phyloP scores from a whole-genome alignment of 176 grass and related monocot genomes.

The Olyra latifolia region DNA sequence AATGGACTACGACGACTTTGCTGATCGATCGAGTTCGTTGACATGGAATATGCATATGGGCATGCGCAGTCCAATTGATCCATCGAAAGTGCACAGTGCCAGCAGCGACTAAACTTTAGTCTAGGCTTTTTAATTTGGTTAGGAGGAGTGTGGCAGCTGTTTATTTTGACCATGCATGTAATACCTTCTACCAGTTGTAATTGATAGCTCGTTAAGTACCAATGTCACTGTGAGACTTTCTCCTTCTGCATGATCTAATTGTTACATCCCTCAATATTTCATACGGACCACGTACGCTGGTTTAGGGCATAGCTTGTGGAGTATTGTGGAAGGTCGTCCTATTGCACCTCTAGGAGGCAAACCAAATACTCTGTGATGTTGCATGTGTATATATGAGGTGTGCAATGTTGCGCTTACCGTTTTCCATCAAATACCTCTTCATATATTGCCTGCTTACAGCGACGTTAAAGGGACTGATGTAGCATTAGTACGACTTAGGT shows the following conservation, averaged over 20 bases:
- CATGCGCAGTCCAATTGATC: background rate
- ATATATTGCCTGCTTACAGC: too few relatives aligned
- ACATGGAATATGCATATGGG: background rate
- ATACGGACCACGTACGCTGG: too few relatives aligned
- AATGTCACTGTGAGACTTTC: background rate
- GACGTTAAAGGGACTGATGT: too few relatives aligned
- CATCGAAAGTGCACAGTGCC: background rate
- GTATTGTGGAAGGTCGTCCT: too few relatives aligned
- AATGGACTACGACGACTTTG: background rate
- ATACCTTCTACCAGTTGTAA: background rate
- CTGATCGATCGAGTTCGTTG: background rate
- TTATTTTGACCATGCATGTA: background rate
- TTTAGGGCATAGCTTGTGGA: too few relatives aligned
- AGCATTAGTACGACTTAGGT: too few relatives aligned
- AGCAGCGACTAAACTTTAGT: background rate
- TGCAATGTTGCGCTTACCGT: too few relatives aligned
- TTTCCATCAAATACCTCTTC: too few relatives aligned
- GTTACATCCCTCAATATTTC: too few relatives aligned
- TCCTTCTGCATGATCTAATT: background rate
- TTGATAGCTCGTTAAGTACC: background rate
- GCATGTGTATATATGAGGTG: too few relatives aligned
- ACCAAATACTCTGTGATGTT: too few relatives aligned
- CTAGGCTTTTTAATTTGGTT: background rate
- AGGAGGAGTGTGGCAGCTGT: background rate
- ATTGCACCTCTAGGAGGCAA: too few relatives aligned